Percentiles rank a stretch among this genome's conserved stretches.
Evolutionary conservation across 257 asterid genomes (phyloP).

Genomic region (Thymus mandschuricus): DNA sequence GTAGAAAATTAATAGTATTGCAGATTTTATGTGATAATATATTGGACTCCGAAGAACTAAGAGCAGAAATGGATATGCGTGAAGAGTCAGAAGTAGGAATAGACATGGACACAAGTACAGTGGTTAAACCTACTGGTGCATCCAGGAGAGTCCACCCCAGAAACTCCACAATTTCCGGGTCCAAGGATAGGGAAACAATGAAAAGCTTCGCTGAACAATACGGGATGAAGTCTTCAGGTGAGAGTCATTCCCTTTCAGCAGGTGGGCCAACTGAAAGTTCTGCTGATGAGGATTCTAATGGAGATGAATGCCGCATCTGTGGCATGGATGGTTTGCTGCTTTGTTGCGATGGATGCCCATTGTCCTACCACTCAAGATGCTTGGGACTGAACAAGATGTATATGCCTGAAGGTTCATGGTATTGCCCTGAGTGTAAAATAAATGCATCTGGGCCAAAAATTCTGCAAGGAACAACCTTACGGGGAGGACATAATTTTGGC

Average conservation of each 20-base stretch:
- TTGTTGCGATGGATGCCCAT: constrained; percentile 93
- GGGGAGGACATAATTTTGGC: constrained; percentile 72
- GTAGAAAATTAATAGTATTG: constrained; percentile 65
- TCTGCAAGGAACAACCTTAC: constrained; percentile 54
- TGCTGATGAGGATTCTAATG: constrained; percentile 69
- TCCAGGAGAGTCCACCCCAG: constrained; percentile 79
- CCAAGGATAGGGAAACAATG: constrained; percentile 54
- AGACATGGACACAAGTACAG: constrained; percentile 60
- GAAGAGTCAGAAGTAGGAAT: constrained; percentile 78
- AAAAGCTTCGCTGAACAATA: constrained; percentile 44
- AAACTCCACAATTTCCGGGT: constrained; percentile 60
- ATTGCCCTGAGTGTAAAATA: constrained; percentile 83
- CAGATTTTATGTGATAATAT: constrained; percentile 83
- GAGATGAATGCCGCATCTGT: constrained; percentile 89
- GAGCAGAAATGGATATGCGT: constrained; percentile 78
- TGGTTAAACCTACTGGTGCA: constrained; percentile 47
- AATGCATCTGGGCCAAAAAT: constrained; percentile 61
- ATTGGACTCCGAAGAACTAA: constrained; percentile 76
- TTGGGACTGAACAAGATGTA: constrained; percentile 74
- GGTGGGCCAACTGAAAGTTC: constrained; percentile 42
- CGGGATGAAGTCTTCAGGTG: constrained; percentile 39
- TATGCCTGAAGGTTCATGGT: constrained; percentile 87
- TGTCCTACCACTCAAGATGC: constrained; percentile 86
- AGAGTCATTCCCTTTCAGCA: constrained; percentile 39
- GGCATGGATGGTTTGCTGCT: constrained; percentile 90